phyloP scores from a whole-genome alignment of 139 green algal species.

The Raphidocelis subcapitata region DNA sequence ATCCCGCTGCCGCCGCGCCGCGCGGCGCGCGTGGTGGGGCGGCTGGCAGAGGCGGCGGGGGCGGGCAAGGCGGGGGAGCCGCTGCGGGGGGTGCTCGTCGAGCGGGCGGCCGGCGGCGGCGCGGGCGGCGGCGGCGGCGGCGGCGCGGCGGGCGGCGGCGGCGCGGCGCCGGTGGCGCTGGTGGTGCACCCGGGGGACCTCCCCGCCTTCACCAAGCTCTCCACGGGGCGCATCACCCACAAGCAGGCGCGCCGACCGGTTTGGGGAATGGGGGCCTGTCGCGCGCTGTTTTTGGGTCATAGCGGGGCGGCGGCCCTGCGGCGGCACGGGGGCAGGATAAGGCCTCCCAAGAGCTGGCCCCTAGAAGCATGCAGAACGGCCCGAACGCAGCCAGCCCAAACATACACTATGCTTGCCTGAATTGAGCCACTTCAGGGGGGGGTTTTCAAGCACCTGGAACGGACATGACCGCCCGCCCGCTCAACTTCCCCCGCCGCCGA shows the following conservation, averaged over 20 bases:
- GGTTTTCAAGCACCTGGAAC: too few species aligned
- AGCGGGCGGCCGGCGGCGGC: slow-evolving; percentile 69
- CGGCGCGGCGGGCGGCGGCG: slow-evolving; percentile 49
- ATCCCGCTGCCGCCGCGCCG: slow-evolving; percentile 22
- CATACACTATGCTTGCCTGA: too few species aligned
- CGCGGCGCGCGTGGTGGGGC: slow-evolving; percentile 61
- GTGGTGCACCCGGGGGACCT: slow-evolving; percentile 89
- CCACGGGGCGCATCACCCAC: slow-evolving; percentile 73
- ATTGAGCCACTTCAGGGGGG: too few species aligned
- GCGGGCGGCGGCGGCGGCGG: slow-evolving; percentile 48
- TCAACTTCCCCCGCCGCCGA: too few species aligned
- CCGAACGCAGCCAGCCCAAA: too few species aligned
- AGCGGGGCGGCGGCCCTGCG: too few species aligned
- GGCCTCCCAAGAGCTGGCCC: too few species aligned
- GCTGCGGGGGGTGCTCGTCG: slow-evolving; percentile 61
- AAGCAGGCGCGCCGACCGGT: slow-evolving; percentile 50
- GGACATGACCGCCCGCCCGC: too few species aligned
- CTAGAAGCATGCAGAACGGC: too few species aligned
- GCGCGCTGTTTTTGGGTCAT: too few species aligned
- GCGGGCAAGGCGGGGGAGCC: slow-evolving; percentile 37
- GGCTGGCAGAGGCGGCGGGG: slow-evolving; percentile 76
- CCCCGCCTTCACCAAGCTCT: slow-evolving; percentile 83
- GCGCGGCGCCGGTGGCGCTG: slow-evolving; percentile 31
- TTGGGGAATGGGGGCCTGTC: background rate
- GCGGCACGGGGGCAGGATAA: too few species aligned